These are phyloP conservation scores for Erigeron canadensis DNA, from an alignment of 129 eudicot species.

Conservation along the genomic window DNA sequence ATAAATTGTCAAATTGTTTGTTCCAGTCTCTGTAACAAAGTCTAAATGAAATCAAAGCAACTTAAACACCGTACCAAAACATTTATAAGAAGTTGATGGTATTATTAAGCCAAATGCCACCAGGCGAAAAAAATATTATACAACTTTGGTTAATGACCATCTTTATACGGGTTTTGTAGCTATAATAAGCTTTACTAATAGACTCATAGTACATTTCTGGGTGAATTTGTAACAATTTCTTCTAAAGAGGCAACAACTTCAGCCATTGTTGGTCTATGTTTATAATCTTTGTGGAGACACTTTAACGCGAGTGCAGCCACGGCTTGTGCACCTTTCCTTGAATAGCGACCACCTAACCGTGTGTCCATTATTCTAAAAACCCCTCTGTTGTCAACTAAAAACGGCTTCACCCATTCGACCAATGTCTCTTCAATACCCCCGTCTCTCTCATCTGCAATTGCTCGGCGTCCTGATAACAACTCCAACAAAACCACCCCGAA, in stretches of 20 bases:
- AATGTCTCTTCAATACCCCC: slow-evolving; percentile 64
- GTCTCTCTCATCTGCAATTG: slow-evolving; percentile 50
- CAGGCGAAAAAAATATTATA: too few relatives aligned
- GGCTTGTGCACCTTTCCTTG: slow-evolving; percentile 64
- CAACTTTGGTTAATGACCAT: too few relatives aligned
- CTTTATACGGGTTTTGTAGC: too few relatives aligned
- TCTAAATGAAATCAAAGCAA: too few relatives aligned
- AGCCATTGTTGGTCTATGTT: slow-evolving; percentile 56
- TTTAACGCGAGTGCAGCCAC: slow-evolving; percentile 50
- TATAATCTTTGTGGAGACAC: slow-evolving; percentile 61
- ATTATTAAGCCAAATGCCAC: too few relatives aligned
- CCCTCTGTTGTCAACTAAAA: slow-evolving; percentile 54
- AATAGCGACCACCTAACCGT: slow-evolving; percentile 65
- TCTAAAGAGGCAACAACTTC: slow-evolving; percentile 55
- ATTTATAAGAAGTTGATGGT: too few relatives aligned
- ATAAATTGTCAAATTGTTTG: too few relatives aligned
- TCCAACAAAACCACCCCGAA: slow-evolving; percentile 75
- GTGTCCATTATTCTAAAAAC: slow-evolving; percentile 81
- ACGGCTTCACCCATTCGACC: slow-evolving; percentile 81
- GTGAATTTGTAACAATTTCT: slow-evolving; percentile 36
- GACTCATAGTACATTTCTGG: slow-evolving; percentile 11
- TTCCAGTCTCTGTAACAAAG: too few relatives aligned
- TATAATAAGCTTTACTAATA: too few relatives aligned
- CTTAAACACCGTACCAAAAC: too few relatives aligned
- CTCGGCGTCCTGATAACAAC: slow-evolving; percentile 69